Base-by-base conservation (phyloP, 805 yeast species). In the Metschnikowia arizonensis region DNA sequence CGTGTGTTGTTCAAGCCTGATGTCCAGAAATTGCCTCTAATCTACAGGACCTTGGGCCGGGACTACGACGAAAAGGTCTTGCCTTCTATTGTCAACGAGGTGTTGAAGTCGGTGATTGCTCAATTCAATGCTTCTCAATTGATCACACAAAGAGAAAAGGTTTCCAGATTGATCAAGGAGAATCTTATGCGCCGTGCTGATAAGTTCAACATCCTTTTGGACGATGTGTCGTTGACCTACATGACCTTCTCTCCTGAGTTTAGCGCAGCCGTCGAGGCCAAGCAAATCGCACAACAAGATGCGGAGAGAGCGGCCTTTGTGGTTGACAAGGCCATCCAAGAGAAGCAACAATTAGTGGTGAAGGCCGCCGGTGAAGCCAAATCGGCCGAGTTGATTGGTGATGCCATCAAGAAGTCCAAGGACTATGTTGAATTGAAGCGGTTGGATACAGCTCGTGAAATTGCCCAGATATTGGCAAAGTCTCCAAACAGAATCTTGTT, bases 231-330 rank as follows among this genome's bases (percentile, higher is more conserved):
- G 5, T 79, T 93, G 60, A 93, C 99, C 2, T 88, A 73, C 58
- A 93, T 93, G 98, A 88, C 97, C 1, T 93, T 93, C 66, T 86
- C 96, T 2, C 99, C 99, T 24, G 99, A 93, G 68, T 93, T 93
- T 66, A 90, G 98, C 33, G 82, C 85, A 36, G 98, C 98, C 4
- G 99, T 93, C 45, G 99, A 93, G 72, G 96, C 97, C 47, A 93
- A 93, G 70, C 99, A 93, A 74, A 93, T 93, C 68, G 98, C 99
- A 24, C 99, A 93, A 68, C 99, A 93, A 74, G 99, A 93, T 64
- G 98, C 99, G 17, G 97, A 93, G 71, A 83, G 96, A 66, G 98
- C 99, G 7, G 97, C 98, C 0, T 93, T 90, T 57, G 76, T 93
- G 34, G 99, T 93, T 43, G 99, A 93, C 66, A 88, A 89, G 64